Percentiles rank a stretch among this genome's conserved stretches.
Evolutionary conservation across 2,329 filamentous ascomycete species (phyloP).

Genomic region (Gnomoniopsis smithogilvyi): DNA sequence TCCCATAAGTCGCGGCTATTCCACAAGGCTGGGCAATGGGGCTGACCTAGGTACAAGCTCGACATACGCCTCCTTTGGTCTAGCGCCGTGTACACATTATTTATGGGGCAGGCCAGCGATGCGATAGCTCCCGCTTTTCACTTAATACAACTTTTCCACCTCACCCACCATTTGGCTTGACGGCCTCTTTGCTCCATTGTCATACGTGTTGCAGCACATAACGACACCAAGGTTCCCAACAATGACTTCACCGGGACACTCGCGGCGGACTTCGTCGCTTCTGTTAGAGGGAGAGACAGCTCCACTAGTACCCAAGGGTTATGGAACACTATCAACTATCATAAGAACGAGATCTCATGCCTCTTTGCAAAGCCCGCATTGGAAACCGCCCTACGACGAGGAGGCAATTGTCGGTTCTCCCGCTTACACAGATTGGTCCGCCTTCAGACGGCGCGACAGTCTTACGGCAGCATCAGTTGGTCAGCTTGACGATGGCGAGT

Average conservation of each 20-base stretch:
- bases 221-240: conserved; percentile 61
- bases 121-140: too few relatives aligned
- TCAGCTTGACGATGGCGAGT: conserved; percentile 20
- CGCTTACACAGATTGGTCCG: conserved; percentile 17
- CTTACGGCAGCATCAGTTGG: not conserved
- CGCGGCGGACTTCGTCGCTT: conserved; percentile 26
- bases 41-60: too few relatives aligned
- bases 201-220: not conserved
- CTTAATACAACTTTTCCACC: not conserved
- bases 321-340: conserved; percentile 31
- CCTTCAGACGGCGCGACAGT: conserved; percentile 17
- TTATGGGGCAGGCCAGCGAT: too few relatives aligned
- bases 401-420: conserved; percentile 6
- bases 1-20: too few relatives aligned
- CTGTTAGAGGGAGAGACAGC: conserved; percentile 42
- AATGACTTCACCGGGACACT: conserved; percentile 25
- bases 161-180: not conserved
- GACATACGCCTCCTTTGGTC: too few relatives aligned
- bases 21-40: too few relatives aligned
- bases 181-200: not conserved
- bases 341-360: conserved; percentile 46
- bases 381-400: conserved; percentile 14
- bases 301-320: conserved; percentile 46
- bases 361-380: conserved; percentile 16
- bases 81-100: too few relatives aligned